A percentile compares a stretch with the other conserved stretches of the same genome.
Conservation (phyloP, 192 early-diverging fungal genomes). For the Chytriomyces confervae region DNA sequence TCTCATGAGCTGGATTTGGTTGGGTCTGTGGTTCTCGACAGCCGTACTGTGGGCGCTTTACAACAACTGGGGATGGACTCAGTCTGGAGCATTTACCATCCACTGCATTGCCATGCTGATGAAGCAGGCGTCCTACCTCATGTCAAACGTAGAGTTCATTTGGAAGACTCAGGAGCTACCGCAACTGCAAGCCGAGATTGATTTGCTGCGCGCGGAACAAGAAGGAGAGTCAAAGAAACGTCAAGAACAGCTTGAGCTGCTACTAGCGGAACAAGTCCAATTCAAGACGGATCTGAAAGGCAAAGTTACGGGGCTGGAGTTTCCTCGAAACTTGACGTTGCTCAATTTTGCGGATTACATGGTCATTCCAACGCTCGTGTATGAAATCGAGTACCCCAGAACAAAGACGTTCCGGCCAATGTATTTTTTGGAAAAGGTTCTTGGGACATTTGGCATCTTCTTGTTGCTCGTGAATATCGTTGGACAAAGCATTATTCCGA, state of each 20-base stretch:
- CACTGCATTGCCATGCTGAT: slow-evolving; percentile 93
- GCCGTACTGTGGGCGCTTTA: slow-evolving; percentile 42
- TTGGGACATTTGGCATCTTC: slow-evolving; percentile 82
- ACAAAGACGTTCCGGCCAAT: slow-evolving; percentile 45
- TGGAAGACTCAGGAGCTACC: slow-evolving; percentile 29
- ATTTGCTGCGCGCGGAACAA: background rate
- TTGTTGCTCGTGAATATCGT: slow-evolving; percentile 83
- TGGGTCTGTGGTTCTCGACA: slow-evolving; percentile 48
- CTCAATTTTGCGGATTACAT: slow-evolving; percentile 88
- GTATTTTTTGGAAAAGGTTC: background rate
- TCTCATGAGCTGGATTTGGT: slow-evolving; percentile 62
- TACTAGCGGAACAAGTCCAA: background rate
- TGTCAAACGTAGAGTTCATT: slow-evolving; percentile 74
- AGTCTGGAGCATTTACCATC: slow-evolving; percentile 87
- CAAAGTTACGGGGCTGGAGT: slow-evolving; percentile 34
- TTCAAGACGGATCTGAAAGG: slow-evolving; percentile 12
- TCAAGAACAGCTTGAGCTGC: background rate
- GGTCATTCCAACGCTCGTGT: slow-evolving; percentile 88
- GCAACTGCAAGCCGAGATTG: slow-evolving; percentile 31
- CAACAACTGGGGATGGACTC: slow-evolving; percentile 86
- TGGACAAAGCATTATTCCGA: slow-evolving; percentile 85
- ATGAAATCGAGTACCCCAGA: slow-evolving; percentile 92
- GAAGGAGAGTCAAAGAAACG: background rate
- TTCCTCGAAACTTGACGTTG: slow-evolving; percentile 83
- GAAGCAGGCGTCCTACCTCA: slow-evolving; percentile 94